Percentiles rank a stretch among this genome's conserved stretches.
Conservation (phyloP, 1,284 basidiomycete genomes). For the Stygiomarasmius scandens region DNA sequence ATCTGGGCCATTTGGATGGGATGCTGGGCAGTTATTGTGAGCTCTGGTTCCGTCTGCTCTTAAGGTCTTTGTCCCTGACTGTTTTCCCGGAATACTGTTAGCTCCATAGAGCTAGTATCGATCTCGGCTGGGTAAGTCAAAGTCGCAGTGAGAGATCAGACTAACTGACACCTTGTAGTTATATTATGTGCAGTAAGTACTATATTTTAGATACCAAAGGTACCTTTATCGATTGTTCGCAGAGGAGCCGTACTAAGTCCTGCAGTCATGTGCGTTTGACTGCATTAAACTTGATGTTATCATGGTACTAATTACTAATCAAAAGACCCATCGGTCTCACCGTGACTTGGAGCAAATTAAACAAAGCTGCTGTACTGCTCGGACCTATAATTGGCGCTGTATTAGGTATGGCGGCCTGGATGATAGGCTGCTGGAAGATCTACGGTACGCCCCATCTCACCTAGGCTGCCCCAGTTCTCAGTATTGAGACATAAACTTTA, state of each 20-base stretch:
- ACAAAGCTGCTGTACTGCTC: conserved; percentile 39
- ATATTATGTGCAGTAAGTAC: conserved; percentile 49
- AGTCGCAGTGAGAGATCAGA: not conserved
- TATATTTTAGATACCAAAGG: no score
- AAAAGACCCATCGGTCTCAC: conserved; percentile 47
- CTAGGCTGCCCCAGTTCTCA: no score
- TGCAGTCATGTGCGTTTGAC: conserved; percentile 37
- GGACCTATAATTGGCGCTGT: conserved; percentile 46
- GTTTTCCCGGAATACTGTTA: conserved; percentile 19
- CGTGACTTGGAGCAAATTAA: conserved; percentile 51
- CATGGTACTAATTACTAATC: no score
- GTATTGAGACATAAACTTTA: no score
- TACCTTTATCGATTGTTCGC: no score
- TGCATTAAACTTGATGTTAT: no score
- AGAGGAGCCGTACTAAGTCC: conserved; percentile 51
- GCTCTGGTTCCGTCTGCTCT: conserved; percentile 5
- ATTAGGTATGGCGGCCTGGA: conserved; percentile 52
- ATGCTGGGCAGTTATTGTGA: conserved; percentile 49
- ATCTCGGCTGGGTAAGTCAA: conserved; percentile 43
- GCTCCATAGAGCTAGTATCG: conserved; percentile 47
- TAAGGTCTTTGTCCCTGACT: not conserved
- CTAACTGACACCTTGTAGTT: no score
- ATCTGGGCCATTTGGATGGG: conserved; percentile 69
- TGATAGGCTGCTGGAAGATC: conserved; percentile 53
- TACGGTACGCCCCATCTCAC: no score